Evolutionary conservation across 1,284 basidiomycete genomes (phyloP), one percentile per base, ranked within the genome.

Genomic region (Tilletia setariae): DNA sequence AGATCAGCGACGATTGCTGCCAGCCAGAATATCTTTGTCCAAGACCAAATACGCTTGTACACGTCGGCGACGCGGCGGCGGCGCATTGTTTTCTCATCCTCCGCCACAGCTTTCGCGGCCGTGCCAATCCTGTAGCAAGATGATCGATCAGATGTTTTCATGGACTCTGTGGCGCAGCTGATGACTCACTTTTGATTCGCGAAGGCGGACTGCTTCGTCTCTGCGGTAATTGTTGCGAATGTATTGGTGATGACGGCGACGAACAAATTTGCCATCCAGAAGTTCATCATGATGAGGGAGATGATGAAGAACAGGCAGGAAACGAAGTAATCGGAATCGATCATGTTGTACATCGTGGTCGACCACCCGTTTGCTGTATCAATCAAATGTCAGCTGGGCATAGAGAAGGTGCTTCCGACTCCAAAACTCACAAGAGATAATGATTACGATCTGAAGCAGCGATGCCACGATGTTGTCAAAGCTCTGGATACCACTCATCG

Each of bases 241-340:
- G 92, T 93, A 82, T 94, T 93, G 53, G 94, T 94, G 75, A 98
- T 96, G 53, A 98, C 94, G 35, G 94, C 95, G 69, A 98, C 93
- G 82, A 97, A 92, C 69, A 96, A 84, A 82, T 96, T 95, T 85
- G 95, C 90, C 68, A 97, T 73, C 79, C 79, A 83, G 56, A 83
- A 82, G 72, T 80, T 81, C 68, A 80, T 72, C 63, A 78, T 63
- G 68, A 83, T 76, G 62, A 83, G 70, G 35, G 89, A 90, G 66
- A 90, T 84, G 74, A 98, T 90, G 85, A 94, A 98, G 84, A 93
- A 98, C 72, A 94, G 85, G 79, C 91, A 93, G 11, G 46, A 49
- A 9, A 40, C 44, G 46, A 40, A 42, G 83, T 91, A 95, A 81
- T 98, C 95, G 1, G 94, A 87, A 76, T 94, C 92, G 83, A 97